Conservation (phyloP, 305 asterid species). For the Fraxinus ornus region DNA sequence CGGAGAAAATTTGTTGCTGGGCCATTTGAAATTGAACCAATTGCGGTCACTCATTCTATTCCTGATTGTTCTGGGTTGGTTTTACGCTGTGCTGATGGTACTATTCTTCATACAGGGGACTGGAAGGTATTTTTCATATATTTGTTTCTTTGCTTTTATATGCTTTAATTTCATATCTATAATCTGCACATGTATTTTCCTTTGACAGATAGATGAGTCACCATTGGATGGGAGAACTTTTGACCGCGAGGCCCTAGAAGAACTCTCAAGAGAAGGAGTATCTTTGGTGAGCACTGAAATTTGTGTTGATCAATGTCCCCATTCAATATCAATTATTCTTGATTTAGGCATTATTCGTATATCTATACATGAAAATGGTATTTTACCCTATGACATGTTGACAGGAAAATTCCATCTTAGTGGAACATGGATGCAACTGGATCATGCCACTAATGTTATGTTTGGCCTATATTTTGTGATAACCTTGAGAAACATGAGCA, state of each 20-base stretch:
- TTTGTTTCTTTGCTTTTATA: not conserved
- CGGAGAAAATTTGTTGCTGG: constrained; percentile 84
- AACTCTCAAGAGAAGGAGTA: constrained; percentile 98
- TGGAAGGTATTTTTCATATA: constrained; percentile 75
- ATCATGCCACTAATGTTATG: not conserved
- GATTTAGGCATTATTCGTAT: not conserved
- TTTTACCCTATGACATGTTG: not conserved
- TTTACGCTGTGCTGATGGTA: constrained; percentile 95
- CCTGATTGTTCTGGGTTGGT: constrained; percentile 99
- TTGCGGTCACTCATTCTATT: constrained; percentile 92
- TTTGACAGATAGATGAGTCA: constrained; percentile 88
- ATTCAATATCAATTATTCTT: constrained; percentile 5
- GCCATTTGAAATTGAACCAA: constrained; percentile 94
- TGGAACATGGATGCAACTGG: not conserved
- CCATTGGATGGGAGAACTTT: constrained; percentile 91
- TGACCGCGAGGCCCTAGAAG: constrained; percentile 91
- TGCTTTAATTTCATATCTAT: constrained; percentile 3
- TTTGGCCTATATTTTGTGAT: not conserved
- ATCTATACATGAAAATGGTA: not conserved
- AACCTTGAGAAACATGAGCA: not conserved
- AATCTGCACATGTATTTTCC: constrained; percentile 23
- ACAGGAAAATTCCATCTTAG: not conserved
- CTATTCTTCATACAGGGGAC: constrained; percentile 98
- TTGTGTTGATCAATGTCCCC: not conserved
- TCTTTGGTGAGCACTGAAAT: constrained; percentile 70